Evolutionary conservation across 192 early-diverging fungal species (phyloP), one percentile per base, ranked within the genome.

Genomic region (Gonapodya sp.): DNA sequence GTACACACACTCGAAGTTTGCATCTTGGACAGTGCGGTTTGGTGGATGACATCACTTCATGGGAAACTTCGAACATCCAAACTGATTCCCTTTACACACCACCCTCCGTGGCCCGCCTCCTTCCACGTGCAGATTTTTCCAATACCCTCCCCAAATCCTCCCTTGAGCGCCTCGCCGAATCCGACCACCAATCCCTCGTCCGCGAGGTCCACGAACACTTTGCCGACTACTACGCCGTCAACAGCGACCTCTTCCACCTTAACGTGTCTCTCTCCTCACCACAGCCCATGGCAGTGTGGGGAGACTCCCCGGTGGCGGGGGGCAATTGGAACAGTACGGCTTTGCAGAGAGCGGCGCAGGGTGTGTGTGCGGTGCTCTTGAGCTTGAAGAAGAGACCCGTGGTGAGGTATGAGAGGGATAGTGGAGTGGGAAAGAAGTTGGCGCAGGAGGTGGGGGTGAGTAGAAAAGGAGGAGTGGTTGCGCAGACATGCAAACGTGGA

Each of bases 121-220:
- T 33, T 36, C n/a, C n/a, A n/a, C n/a, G n/a, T n/a, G 34, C 85
- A 95, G 94, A 96, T 83, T 98, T 99, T 84, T 93, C 92, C 85
- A 98, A 99, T 85, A 92, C 93, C n/a, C 80, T 99, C 36, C 92
- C 93, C 79, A 98, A 98, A 84, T 93, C 94, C 8, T 88, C 91
- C 81, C 93, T 99, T 74, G 97, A 98, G 84, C 88, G 92, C 36
- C 86, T 99, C 73, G 97, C 97, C 1, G 97, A 99, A 85, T 94
- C 93, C 78, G 97, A 99, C 84, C 95, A 95, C 83, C 92, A 93
- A 81, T 96, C 98, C 86, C 92, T 93, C 2, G 96, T 99, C 8
- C 89, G 95, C 1, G 97, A 99, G 85, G 89, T 99, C 8, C 97
- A 93, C 87, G 98, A 99, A 89, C 97, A 92, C 81, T 99, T 91